A percentile compares a stretch with the other conserved stretches of the same genome.
Evolutionary conservation across 352 stramenopile genomes (phyloP).

Genomic region (Pythium sp.): DNA sequence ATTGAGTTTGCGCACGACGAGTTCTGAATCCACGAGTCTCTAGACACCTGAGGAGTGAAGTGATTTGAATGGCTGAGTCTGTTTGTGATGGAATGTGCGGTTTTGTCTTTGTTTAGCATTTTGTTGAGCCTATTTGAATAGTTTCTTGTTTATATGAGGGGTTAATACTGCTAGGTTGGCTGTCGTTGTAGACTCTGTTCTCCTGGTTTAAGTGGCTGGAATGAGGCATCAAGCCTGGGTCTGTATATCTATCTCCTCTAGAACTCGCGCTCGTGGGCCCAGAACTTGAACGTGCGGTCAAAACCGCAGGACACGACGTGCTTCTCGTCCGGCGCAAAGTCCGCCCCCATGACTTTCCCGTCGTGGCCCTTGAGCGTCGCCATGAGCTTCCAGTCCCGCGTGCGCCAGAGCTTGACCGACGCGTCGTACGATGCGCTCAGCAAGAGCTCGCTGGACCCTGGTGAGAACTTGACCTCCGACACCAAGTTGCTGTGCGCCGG

Average conservation of each 20-base stretch:
- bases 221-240: neutral
- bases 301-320: slow-evolving; percentile 89
- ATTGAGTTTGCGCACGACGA: slow-evolving; percentile 4
- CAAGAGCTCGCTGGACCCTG: slow-evolving; percentile 82
- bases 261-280: slow-evolving; percentile 89
- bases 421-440: slow-evolving; percentile 94
- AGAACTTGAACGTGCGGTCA: slow-evolving; percentile 92
- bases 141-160: too few species aligned
- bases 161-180: neutral
- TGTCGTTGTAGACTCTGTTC: neutral
- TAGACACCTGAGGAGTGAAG: neutral
- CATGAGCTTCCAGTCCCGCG: slow-evolving; percentile 92
- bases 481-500: slow-evolving; percentile 95
- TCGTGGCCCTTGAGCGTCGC: slow-evolving; percentile 90
- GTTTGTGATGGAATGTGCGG: too few species aligned
- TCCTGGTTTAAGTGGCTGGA: neutral
- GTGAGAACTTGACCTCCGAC: slow-evolving; percentile 89
- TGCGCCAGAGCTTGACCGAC: slow-evolving; percentile 92
- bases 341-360: slow-evolving; percentile 93
- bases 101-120: too few species aligned
- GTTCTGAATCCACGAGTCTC: slow-evolving; percentile 7
- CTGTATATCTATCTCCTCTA: slow-evolving; percentile 23
- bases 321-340: slow-evolving; percentile 88
- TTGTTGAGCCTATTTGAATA: too few species aligned
- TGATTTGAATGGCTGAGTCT: too few species aligned